Conservation (phyloP, 1,284 basidiomycete genomes). For the Rhodotorula sp. region DNA sequence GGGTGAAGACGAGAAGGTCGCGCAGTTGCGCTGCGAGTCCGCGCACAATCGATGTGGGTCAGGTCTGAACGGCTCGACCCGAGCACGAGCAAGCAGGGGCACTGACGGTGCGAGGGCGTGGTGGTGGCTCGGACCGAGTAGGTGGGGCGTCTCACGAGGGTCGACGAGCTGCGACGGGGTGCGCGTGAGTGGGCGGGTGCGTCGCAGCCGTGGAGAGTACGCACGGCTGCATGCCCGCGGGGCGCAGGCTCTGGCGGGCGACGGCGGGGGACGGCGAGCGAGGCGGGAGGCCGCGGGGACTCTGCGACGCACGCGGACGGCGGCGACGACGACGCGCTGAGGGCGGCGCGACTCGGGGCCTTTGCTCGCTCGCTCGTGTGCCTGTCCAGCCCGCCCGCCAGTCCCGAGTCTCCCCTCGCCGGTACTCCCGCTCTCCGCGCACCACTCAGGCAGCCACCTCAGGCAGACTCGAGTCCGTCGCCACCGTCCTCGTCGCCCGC, state of each 20-base stretch:
- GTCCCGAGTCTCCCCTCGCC: too few species aligned
- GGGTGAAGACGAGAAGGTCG: slow-evolving; percentile 29
- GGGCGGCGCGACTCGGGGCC: neutral
- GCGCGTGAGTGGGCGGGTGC: neutral
- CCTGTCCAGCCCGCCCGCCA: neutral
- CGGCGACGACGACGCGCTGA: neutral
- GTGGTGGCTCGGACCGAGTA: slow-evolving; percentile 19
- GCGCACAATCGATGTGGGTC: neutral
- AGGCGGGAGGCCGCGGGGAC: neutral
- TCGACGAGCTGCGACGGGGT: neutral
- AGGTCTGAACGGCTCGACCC: neutral
- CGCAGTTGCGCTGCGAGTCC: slow-evolving; percentile 30
- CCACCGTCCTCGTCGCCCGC: neutral
- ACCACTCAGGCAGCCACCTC: neutral
- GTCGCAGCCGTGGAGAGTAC: neutral
- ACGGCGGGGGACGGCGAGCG: neutral
- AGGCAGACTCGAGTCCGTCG: too few species aligned
- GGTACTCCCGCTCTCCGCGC: neutral
- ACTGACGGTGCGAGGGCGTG: slow-evolving; percentile 23
- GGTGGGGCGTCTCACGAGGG: slow-evolving; percentile 13
- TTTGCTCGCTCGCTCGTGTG: too few species aligned
- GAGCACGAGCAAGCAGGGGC: neutral
- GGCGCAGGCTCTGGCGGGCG: neutral
- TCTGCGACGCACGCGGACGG: too few species aligned
- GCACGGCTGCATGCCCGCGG: slow-evolving; percentile 3